Evolutionary conservation across 2,329 filamentous ascomycete genomes (phyloP).

Genomic region (Epichloe coenophiala): DNA sequence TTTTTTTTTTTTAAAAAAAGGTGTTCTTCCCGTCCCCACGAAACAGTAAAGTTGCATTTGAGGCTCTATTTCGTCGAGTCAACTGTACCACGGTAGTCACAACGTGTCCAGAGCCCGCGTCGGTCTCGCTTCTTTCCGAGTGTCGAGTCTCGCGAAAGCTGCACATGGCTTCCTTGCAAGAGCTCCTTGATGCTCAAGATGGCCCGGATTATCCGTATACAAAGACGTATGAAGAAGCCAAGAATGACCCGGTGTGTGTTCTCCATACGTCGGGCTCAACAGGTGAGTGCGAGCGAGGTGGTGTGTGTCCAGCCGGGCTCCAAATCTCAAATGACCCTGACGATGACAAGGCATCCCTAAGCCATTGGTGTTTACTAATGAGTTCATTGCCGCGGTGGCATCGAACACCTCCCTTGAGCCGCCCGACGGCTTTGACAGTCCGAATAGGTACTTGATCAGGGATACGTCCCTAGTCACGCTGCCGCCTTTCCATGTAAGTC

Average conservation of each 20-base stretch:
- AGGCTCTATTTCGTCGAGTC: slow-evolving; percentile 14
- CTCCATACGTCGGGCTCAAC: slow-evolving; percentile 27
- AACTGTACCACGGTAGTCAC: slow-evolving; percentile 14
- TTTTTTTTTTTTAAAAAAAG: slow-evolving; percentile 3
- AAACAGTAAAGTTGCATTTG: slow-evolving; percentile 17
- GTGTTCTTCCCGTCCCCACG: slow-evolving; percentile 19
- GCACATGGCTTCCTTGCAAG: slow-evolving; percentile 11
- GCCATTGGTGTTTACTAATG: slow-evolving; percentile 1
- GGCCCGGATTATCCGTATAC: slow-evolving; percentile 15
- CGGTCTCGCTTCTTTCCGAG: not conserved
- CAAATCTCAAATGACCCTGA: too few relatives aligned
- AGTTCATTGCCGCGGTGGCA: slow-evolving; percentile 3
- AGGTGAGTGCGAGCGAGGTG: slow-evolving; percentile 6
- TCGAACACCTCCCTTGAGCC: not conserved
- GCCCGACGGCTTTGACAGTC: slow-evolving; percentile 1
- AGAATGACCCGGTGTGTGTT: slow-evolving; percentile 16
- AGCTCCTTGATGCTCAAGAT: slow-evolving; percentile 9
- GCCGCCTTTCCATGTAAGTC: slow-evolving; percentile 1
- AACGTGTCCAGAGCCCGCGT: slow-evolving; percentile 2
- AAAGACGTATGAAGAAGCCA: slow-evolving; percentile 18
- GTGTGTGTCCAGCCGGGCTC: too few relatives aligned
- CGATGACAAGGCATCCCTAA: slow-evolving; percentile 1
- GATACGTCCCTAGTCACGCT: not conserved
- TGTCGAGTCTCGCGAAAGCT: slow-evolving; percentile 6
- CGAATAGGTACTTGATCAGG: not conserved